These are phyloP conservation scores for Reutealis trisperma DNA, from an alignment of 345 rosid genomes.

Conservation along the genomic window DNA sequence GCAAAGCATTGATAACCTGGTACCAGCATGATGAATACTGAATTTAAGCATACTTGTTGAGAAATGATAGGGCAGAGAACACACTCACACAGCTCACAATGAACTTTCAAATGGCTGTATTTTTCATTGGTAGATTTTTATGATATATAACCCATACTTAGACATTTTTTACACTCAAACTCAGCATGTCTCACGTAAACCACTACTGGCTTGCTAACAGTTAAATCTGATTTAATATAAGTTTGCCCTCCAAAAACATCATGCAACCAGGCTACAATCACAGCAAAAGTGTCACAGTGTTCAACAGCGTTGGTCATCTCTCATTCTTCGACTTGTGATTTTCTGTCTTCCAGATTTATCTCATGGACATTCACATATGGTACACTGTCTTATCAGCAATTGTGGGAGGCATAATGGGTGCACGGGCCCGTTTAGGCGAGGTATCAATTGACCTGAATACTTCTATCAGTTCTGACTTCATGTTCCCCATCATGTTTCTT, in stretches of 20 bases:
- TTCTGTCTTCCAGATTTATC: conserved; percentile 60
- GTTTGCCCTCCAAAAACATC: too few species aligned
- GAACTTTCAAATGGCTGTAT: too few species aligned
- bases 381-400: conserved; percentile 91
- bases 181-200: too few species aligned
- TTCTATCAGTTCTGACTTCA: conserved; percentile 5
- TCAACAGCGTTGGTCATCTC: background rate
- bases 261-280: too few species aligned
- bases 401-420: conserved; percentile 99
- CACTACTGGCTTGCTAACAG: too few species aligned
- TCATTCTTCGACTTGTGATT: background rate
- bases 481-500: conserved; percentile 8
- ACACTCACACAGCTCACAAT: too few species aligned
- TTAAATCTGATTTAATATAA: too few species aligned
- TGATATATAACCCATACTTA: too few species aligned
- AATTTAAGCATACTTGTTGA: background rate
- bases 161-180: too few species aligned
- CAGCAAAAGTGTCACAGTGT: too few species aligned
- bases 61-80: too few species aligned
- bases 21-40: background rate
- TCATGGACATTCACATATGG: conserved; percentile 97
- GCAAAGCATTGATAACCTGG: background rate
- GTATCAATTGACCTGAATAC: conserved; percentile 38
- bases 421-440: conserved; percentile 97
- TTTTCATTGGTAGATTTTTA: too few species aligned